phyloP scores from a whole-genome alignment of 2,329 filamentous ascomycete species.

The Paraconiothyrium brasiliense region DNA sequence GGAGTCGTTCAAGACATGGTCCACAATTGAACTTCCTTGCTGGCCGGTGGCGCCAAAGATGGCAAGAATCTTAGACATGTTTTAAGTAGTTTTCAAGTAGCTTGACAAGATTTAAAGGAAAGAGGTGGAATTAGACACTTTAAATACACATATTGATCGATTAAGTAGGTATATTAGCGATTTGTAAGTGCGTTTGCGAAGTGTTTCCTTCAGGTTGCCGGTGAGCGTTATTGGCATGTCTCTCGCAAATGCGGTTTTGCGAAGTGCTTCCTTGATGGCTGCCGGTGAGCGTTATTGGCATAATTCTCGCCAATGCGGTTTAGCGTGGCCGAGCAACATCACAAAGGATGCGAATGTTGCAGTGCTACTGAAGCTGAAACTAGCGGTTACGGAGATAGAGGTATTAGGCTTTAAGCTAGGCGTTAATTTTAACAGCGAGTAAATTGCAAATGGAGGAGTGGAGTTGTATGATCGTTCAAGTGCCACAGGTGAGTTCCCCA shows the following conservation, averaged over 20 bases:
- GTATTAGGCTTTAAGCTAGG: no score
- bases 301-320: no score
- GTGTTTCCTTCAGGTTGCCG: conserved; percentile 8
- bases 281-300: background rate
- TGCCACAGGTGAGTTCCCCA: no score
- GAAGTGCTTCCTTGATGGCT: background rate
- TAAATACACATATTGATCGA: conserved; percentile 12
- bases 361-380: no score
- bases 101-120: conserved; percentile 19
- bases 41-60: conserved; percentile 64
- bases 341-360: no score
- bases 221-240: conserved; percentile 9
- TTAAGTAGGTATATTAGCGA: conserved; percentile 16
- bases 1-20: conserved; percentile 56
- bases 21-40: conserved; percentile 61
- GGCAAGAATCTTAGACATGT: conserved; percentile 39
- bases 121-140: conserved; percentile 9
- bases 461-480: no score
- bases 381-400: no score
- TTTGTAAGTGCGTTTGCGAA: conserved; percentile 12
- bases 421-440: no score
- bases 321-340: no score
- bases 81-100: conserved; percentile 12
- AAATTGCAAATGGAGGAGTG: no score
- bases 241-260: conserved; percentile 7